Percentiles rank a stretch among this genome's conserved stretches.
Conservation (phyloP, 495 filamentous ascomycete genomes). For the Aspergillus olivimuriae region DNA sequence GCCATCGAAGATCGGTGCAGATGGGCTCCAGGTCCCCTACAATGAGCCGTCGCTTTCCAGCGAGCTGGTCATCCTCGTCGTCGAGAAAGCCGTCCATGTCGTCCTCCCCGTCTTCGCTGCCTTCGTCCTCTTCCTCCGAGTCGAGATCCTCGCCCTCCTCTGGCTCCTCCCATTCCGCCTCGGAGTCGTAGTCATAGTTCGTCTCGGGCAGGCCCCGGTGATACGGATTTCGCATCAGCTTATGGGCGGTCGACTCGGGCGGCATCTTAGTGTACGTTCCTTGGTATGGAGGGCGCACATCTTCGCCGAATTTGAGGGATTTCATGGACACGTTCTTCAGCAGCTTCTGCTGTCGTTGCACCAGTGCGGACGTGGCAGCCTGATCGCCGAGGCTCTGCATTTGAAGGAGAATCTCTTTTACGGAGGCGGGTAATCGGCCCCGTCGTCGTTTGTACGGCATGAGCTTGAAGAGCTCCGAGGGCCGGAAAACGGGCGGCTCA, state of each 20-base stretch:
- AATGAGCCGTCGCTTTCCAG: constrained; percentile 41
- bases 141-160: constrained; percentile 75
- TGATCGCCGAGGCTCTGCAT: constrained; percentile 35
- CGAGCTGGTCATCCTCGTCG: constrained; percentile 41
- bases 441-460: constrained; percentile 45
- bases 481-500: constrained; percentile 38
- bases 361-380: constrained; percentile 11
- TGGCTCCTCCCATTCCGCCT: constrained; percentile 87
- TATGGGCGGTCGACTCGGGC: constrained; percentile 41
- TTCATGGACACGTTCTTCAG: constrained; percentile 66
- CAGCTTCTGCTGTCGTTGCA: constrained; percentile 36
- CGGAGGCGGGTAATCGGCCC: constrained; percentile 45
- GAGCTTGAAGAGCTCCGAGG: constrained; percentile 54
- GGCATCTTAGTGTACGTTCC: constrained; percentile 68
- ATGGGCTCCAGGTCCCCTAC: constrained; percentile 67
- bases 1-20: constrained; percentile 77
- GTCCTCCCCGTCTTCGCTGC: constrained; percentile 45
- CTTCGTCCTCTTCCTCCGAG: constrained; percentile 72
- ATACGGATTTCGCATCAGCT: constrained; percentile 66
- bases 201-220: constrained; percentile 54
- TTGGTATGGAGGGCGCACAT: constrained; percentile 84
- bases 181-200: constrained; percentile 95
- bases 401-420: constrained; percentile 60
- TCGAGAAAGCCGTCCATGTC: constrained; percentile 51
- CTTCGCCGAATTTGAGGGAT: constrained; percentile 73